Percentiles rank a stretch among this genome's conserved stretches.
These are phyloP conservation scores for Rhododendron mucronatum DNA, from an alignment of 148 eudicot species.

Conservation along the genomic window DNA sequence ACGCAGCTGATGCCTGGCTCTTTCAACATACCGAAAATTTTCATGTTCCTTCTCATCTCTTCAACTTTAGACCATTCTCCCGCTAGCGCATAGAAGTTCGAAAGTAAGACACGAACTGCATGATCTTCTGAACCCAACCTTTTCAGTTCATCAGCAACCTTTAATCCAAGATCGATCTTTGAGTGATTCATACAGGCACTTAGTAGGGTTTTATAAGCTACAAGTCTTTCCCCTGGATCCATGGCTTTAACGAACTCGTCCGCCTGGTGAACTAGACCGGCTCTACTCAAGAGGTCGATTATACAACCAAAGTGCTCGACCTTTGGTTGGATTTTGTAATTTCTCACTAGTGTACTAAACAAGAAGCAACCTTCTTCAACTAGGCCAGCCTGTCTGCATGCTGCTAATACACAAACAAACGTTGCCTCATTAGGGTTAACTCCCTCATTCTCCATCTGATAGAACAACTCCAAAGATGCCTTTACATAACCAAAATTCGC, in stretches of 20 bases:
- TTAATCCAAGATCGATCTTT: conserved; percentile 11
- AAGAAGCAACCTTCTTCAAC: conserved; percentile 21
- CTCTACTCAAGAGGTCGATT: conserved; percentile 21
- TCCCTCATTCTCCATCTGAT: conserved; percentile 18
- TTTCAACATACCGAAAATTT: not conserved
- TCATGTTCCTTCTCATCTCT: conserved; percentile 13
- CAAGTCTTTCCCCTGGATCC: conserved; percentile 6
- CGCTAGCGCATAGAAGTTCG: conserved; percentile 23
- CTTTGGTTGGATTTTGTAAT: conserved; percentile 11
- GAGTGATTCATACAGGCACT: conserved; percentile 17
- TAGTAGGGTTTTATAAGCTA: conserved; percentile 18
- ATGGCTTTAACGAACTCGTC: conserved; percentile 7
- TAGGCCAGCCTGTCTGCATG: conserved; percentile 17
- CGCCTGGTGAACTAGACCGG: conserved; percentile 16
- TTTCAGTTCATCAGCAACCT: conserved; percentile 14
- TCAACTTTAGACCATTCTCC: conserved; percentile 20
- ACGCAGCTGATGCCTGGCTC: conserved; percentile 18
- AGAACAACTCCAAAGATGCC: conserved; percentile 12
- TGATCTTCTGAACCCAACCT: conserved; percentile 1
- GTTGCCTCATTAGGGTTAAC: conserved; percentile 20
- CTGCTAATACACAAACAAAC: conserved; percentile 14
- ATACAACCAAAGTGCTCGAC: conserved; percentile 20
- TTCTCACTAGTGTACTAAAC: conserved; percentile 12
- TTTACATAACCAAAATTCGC: conserved; percentile 8
- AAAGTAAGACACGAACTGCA: conserved; percentile 12